These are phyloP conservation scores for Nemania sp. DNA, from an alignment of 2,329 filamentous ascomycete genomes.

Conservation along the genomic window DNA sequence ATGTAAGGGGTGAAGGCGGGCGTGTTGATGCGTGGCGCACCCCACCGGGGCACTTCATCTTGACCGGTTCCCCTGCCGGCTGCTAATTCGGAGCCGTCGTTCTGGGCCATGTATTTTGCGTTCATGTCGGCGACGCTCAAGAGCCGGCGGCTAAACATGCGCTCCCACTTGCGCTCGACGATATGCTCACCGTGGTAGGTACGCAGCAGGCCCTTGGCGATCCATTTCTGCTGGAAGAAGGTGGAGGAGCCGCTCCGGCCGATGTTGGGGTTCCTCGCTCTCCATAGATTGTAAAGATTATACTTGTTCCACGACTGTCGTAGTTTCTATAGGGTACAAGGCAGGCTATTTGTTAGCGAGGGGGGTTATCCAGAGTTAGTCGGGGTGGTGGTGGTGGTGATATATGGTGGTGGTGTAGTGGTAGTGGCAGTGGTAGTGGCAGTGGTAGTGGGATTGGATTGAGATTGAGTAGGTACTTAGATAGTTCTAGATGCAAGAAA, in stretches of 20 bases:
- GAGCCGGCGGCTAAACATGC: constrained; percentile 87
- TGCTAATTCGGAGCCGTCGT: constrained; percentile 86
- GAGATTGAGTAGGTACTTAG: not conserved
- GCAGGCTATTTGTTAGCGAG: not conserved
- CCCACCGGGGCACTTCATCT: constrained; percentile 49
- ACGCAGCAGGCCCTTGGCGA: constrained; percentile 83
- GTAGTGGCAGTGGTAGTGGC: not conserved
- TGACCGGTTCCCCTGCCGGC: constrained; percentile 84
- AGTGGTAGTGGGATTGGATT: constrained; percentile 4
- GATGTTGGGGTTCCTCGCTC: constrained; percentile 60
- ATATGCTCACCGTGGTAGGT: constrained; percentile 96
- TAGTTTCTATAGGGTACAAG: constrained; percentile 74
- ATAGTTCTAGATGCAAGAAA: not conserved
- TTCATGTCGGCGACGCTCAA: constrained; percentile 89
- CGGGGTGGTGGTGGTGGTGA: not conserved
- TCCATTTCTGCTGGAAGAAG: constrained; percentile 99
- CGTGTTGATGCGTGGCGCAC: not conserved
- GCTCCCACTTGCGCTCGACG: constrained; percentile 91
- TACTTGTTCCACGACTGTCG: constrained; percentile 98
- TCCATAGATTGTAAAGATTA: constrained; percentile 89
- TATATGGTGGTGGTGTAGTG: not conserved
- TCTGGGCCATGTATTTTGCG: constrained; percentile 78
- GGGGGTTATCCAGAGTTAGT: not conserved
- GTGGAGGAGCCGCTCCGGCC: constrained; percentile 68
- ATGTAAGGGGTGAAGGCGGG: constrained; percentile 82